Evolutionary conservation across 2,329 filamentous ascomycete genomes (phyloP).

Genomic region (Fusarium stilboides): DNA sequence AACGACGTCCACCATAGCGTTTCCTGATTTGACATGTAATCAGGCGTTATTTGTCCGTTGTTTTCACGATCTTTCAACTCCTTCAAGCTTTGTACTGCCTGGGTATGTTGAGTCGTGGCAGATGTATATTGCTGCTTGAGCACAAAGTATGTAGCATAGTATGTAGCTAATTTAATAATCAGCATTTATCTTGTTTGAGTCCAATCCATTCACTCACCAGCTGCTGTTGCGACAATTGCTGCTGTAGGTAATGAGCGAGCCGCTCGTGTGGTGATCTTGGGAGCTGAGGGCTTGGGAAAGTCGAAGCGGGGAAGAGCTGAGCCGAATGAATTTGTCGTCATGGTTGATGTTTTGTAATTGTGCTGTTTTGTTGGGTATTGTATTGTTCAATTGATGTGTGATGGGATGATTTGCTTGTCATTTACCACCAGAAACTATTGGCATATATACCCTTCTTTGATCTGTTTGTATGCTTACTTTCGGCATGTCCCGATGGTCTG

Average conservation of each 20-base stretch:
- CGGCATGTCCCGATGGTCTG: too few relatives aligned
- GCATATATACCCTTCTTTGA: too few relatives aligned
- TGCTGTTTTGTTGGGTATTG: too few relatives aligned
- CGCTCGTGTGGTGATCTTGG: background rate
- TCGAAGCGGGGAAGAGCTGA: conserved; percentile 5
- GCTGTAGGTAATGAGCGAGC: conserved; percentile 8
- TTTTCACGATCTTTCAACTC: background rate
- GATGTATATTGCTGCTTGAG: background rate
- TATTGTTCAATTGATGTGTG: background rate
- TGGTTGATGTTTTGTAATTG: background rate
- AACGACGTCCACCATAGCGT: conserved; percentile 13
- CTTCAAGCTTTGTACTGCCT: background rate
- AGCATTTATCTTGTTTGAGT: too few relatives aligned
- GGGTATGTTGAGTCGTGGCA: background rate
- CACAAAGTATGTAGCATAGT: background rate
- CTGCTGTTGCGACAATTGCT: conserved; percentile 12
- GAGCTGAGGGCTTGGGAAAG: conserved; percentile 1
- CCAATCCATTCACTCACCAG: background rate
- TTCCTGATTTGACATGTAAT: background rate
- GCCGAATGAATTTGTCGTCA: conserved; percentile 21
- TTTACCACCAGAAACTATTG: too few relatives aligned
- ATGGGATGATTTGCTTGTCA: too few relatives aligned
- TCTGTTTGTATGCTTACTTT: too few relatives aligned
- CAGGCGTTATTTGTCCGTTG: background rate
- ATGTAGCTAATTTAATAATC: background rate